Evolutionary conservation across 345 rosid genomes (phyloP).

Genomic region (Salix arbutifolia): DNA sequence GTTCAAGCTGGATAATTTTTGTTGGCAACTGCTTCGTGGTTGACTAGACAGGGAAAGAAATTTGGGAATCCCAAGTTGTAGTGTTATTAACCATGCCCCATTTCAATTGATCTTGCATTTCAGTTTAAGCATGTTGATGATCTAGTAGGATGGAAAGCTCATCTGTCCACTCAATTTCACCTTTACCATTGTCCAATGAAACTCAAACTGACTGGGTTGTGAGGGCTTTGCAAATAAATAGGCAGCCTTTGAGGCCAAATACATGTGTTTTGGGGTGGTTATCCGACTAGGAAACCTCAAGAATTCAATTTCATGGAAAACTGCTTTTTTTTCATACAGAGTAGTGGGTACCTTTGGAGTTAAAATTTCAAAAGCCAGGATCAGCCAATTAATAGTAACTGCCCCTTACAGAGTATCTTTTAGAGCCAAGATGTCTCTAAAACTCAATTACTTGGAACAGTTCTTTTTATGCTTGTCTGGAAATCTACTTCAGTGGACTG

Average conservation of each 20-base stretch:
- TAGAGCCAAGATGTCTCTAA: conserved; percentile 9
- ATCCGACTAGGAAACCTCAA: not conserved
- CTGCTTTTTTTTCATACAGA: conserved; percentile 14
- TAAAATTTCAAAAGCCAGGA: conserved; percentile 16
- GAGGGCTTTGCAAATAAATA: not conserved
- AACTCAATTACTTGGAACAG: conserved; percentile 6
- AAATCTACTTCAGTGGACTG: conserved; percentile 25
- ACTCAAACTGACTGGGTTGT: not conserved
- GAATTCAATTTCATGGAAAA: conserved; percentile 9
- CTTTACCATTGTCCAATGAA: not conserved
- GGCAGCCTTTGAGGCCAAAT: not conserved
- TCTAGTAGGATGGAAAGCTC: not conserved
- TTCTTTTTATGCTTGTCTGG: conserved; percentile 3
- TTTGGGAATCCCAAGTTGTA: not conserved
- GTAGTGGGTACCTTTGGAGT: conserved; percentile 26
- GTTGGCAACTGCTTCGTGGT: not conserved
- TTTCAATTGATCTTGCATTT: not conserved
- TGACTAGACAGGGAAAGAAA: not conserved
- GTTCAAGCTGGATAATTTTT: not conserved
- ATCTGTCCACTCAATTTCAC: not conserved
- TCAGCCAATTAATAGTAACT: conserved; percentile 27
- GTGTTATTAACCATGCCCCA: not conserved
- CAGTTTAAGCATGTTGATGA: not conserved
- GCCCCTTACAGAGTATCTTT: conserved; percentile 16
- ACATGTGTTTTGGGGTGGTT: not conserved